Evolutionary conservation across 192 early-diverging fungal genomes (phyloP).

Genomic region (Rhizoclosmatium globosum): DNA sequence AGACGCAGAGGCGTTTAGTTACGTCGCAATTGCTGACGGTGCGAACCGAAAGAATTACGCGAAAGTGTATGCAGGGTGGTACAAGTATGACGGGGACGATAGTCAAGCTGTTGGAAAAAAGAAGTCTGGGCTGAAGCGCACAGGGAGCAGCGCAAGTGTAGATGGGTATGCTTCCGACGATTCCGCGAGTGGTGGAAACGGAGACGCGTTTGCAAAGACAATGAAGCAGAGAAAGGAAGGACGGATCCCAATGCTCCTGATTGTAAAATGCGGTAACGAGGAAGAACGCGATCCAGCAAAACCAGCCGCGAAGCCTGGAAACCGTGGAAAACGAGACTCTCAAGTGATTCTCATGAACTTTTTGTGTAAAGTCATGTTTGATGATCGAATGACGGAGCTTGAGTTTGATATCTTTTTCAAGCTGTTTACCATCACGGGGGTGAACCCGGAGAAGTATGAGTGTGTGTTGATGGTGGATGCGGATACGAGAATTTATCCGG

Average conservation of each 20-base stretch:
- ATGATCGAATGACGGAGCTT: conserved; percentile 87
- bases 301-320: conserved; percentile 60
- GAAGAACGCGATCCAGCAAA: conserved; percentile 44
- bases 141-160: neutral
- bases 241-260: conserved; percentile 55
- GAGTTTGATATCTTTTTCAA: conserved; percentile 93
- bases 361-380: conserved; percentile 80
- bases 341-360: conserved; percentile 97
- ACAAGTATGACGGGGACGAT: conserved; percentile 41
- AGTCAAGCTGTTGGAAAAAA: neutral
- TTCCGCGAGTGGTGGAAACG: neutral
- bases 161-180: neutral
- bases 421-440: conserved; percentile 84
- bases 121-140: conserved; percentile 1
- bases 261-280: conserved; percentile 62
- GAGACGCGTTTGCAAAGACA: conserved; percentile 32
- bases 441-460: conserved; percentile 82
- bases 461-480: conserved; percentile 84
- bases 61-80: conserved; percentile 69
- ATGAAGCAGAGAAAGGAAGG: conserved; percentile 44
- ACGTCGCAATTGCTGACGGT: conserved; percentile 91
- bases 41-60: conserved; percentile 93
- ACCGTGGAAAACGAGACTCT: conserved; percentile 94
- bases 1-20: conserved; percentile 49
- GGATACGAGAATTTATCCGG: conserved; percentile 80